Percentiles rank a stretch among this genome's conserved stretches.
Conservation (phyloP, 176 grass and related monocot genomes). For the Oryza longistaminata region DNA sequence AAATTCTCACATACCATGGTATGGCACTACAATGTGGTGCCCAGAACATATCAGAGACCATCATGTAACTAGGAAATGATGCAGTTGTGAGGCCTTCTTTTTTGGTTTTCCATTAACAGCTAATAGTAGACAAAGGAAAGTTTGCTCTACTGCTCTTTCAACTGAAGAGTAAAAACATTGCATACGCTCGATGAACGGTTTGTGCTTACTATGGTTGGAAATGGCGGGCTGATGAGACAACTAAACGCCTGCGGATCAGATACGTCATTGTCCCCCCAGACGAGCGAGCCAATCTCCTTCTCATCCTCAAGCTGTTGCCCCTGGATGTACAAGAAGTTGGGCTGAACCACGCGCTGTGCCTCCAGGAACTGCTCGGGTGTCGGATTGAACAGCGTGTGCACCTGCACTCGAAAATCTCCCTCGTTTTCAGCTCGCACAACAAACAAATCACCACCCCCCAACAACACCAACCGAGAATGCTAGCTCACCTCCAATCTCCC, state of each 20-base stretch:
- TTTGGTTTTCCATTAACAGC: constrained; percentile 14
- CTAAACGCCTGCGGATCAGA: constrained; percentile 73
- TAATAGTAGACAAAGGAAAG: constrained; percentile 3
- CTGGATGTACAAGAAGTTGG: constrained; percentile 91
- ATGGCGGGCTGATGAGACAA: constrained; percentile 74
- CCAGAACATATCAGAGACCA: neutral
- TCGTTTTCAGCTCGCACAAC: constrained; percentile 20
- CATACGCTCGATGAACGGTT: constrained; percentile 17
- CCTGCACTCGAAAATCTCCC: constrained; percentile 52
- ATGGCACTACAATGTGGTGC: neutral
- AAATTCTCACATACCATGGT: neutral
- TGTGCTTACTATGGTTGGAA: constrained; percentile 83
- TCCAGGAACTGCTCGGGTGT: constrained; percentile 81
- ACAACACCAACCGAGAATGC: neutral
- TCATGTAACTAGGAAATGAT: neutral
- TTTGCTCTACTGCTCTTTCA: neutral
- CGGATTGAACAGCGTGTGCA: constrained; percentile 83
- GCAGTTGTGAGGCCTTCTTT: neutral
- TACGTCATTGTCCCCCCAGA: constrained; percentile 66
- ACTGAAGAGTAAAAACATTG: constrained; percentile 16
- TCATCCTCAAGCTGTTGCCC: constrained; percentile 80
- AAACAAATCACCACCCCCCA: neutral
- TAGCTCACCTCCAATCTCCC: constrained; percentile 76
- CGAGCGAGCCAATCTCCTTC: constrained; percentile 73
- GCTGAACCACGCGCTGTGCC: constrained; percentile 66